Evolutionary conservation across 176 grass and related monocot species (phyloP).

Genomic region (Puccinellia tenuiflora): DNA sequence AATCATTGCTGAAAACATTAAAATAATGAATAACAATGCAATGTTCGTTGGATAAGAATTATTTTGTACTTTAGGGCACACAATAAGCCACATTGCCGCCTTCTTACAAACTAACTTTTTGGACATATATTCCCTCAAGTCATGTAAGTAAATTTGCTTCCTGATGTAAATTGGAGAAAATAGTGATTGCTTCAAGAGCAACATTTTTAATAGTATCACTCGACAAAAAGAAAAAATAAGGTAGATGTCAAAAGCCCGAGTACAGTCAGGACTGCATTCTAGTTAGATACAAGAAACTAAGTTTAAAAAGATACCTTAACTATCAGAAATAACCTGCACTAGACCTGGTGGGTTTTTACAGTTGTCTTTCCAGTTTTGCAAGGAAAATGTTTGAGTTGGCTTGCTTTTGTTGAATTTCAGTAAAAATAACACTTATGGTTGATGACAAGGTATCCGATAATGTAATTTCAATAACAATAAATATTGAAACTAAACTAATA

Average conservation of each 20-base stretch:
- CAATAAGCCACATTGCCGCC: background rate
- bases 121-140: background rate
- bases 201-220: background rate
- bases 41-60: background rate
- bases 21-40: slow-evolving; percentile 14
- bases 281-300: slow-evolving; percentile 3
- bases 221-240: background rate
- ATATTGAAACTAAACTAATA: background rate
- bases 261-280: background rate
- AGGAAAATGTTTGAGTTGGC: background rate
- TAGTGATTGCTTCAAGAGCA: background rate
- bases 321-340: slow-evolving; percentile 5
- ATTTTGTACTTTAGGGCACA: slow-evolving; percentile 17
- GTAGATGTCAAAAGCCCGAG: background rate
- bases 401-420: background rate
- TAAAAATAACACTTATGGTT: background rate
- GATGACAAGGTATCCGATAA: background rate
- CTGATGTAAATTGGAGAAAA: background rate
- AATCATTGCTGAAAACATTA: slow-evolving; percentile 48
- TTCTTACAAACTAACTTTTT: background rate
- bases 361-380: background rate
- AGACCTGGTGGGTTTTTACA: background rate
- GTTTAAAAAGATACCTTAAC: background rate
- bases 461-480: background rate
- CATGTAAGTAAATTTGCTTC: background rate